Conservation (phyloP, 139 green algal species). For the Tetraselmis chui region DNA sequence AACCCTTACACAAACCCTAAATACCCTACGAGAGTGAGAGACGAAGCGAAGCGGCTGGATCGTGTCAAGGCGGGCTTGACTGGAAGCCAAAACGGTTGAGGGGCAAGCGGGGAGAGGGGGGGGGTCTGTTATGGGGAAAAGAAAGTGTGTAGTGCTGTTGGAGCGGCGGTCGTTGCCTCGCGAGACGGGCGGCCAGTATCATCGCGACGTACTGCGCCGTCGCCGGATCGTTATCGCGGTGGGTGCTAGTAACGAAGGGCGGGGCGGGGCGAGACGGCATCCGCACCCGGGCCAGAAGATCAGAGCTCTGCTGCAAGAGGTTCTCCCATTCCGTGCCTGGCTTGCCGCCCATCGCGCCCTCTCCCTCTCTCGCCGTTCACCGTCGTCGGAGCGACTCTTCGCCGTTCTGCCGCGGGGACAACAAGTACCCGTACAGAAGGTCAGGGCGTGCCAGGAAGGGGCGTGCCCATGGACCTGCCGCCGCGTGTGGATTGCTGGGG, state of each 20-base stretch:
- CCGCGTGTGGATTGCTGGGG: too few relatives aligned
- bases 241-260: not conserved
- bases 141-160: not conserved
- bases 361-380: too few relatives aligned
- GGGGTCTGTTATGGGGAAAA: not conserved
- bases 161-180: not conserved
- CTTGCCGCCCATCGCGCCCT: not conserved
- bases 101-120: not conserved
- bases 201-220: not conserved
- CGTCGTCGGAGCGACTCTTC: too few relatives aligned
- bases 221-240: not conserved
- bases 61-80: too few relatives aligned
- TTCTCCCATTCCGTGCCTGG: slow-evolving; percentile 46
- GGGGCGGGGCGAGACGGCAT: not conserved
- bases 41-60: not conserved
- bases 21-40: not conserved
- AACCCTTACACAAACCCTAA: too few relatives aligned
- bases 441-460: too few relatives aligned
- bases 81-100: too few relatives aligned
- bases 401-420: too few relatives aligned
- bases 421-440: too few relatives aligned
- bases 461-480: too few relatives aligned
- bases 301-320: slow-evolving; percentile 53
- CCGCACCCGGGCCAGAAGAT: slow-evolving; percentile 52
- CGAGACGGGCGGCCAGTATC: not conserved